A percentile compares a stretch with the other conserved stretches of the same genome.
phyloP scores from a whole-genome alignment of 2,329 filamentous ascomycete genomes.

The Didymosphaeria variabile region DNA sequence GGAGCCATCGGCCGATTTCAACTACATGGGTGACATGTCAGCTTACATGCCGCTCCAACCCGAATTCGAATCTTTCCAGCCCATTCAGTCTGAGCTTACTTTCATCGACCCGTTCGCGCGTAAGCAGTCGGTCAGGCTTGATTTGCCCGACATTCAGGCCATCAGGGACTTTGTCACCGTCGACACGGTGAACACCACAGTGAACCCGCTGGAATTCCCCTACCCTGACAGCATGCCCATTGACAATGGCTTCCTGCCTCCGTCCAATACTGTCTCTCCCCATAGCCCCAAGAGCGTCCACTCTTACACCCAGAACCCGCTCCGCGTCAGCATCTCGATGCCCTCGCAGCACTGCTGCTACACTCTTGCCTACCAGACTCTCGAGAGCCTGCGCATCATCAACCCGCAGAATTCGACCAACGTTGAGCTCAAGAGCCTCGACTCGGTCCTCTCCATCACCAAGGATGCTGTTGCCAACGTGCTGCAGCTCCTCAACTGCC shows the following conservation, averaged over 20 bases:
- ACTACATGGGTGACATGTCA: slow-evolving; percentile 33
- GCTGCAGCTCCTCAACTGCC: slow-evolving; percentile 39
- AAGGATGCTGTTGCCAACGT: slow-evolving; percentile 39
- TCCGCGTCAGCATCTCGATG: slow-evolving; percentile 30
- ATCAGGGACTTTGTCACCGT: slow-evolving; percentile 38
- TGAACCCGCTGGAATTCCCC: slow-evolving; percentile 29
- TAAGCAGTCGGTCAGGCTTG: slow-evolving; percentile 35
- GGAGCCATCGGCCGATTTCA: slow-evolving; percentile 28
- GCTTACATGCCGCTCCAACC: slow-evolving; percentile 26
- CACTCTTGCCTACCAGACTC: slow-evolving; percentile 39
- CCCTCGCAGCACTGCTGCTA: slow-evolving; percentile 42
- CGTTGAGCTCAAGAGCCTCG: slow-evolving; percentile 34
- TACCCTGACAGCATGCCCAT: slow-evolving; percentile 27
- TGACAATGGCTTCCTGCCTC: slow-evolving; percentile 24
- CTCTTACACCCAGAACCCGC: slow-evolving; percentile 24
- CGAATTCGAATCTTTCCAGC: slow-evolving; percentile 27
- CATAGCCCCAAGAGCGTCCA: slow-evolving; percentile 29
- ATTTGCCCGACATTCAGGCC: slow-evolving; percentile 35
- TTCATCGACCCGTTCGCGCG: slow-evolving; percentile 41
- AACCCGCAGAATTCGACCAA: slow-evolving; percentile 28
- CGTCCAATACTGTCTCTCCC: slow-evolving; percentile 25
- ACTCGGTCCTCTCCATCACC: slow-evolving; percentile 39
- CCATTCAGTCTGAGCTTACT: slow-evolving; percentile 32
- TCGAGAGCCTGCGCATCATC: slow-evolving; percentile 41
- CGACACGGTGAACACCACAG: slow-evolving; percentile 26